Base-by-base conservation (phyloP, 2,329 filamentous ascomycete genomes). In the Alternaria ventricosa region DNA sequence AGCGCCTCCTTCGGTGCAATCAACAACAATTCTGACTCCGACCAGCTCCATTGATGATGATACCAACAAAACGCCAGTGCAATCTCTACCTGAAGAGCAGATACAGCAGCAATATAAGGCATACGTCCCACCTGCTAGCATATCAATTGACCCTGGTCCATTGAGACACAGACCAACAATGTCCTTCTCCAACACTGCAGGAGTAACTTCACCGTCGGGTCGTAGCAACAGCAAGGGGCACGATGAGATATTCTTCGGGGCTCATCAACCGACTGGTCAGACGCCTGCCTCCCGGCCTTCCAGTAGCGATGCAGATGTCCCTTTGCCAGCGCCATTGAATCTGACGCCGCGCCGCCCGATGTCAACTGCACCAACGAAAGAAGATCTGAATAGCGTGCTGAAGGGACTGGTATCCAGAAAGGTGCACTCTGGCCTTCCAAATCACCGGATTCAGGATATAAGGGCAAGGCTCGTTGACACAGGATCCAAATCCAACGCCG, bases 181-280 rank as follows among this genome's bases (percentile, higher is more conserved):
- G 27, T 71, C 71, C 8, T 72, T 71, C 28, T 57, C 63, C 2
- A 70, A 44, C 33, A 46, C 60, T 5, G 45, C 72, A 27, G 56
- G 63, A 6, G 54, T 64, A 13, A 54, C 55, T 11, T 60, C 67
- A 6, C 57, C 65, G 2, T 46, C 64, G 5, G 57, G 57, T 9
- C 27, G 63, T 27, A 67, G 60, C 27, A 69, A 64, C 25, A 67
- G 65, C 41, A 71, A 73, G 15, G 69, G 68, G 4, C 71, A 72
- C 23, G 77, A 79, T 44, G 78, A 80, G 64, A 76, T 79, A 10
- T 80, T 80, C 66, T 80, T 80, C 44, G 72, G 71, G 1, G 65
- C 69, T 3, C 60, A 64, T 10, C 47, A 58, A 43, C 41, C 67
- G 22, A 63, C 68, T 22, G 55, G 49, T 8, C 55, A 70, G 11